A percentile compares a stretch with the other conserved stretches of the same genome.
Evolutionary conservation across 129 eudicot genomes (phyloP).

Genomic region (Artemisia annua): DNA sequence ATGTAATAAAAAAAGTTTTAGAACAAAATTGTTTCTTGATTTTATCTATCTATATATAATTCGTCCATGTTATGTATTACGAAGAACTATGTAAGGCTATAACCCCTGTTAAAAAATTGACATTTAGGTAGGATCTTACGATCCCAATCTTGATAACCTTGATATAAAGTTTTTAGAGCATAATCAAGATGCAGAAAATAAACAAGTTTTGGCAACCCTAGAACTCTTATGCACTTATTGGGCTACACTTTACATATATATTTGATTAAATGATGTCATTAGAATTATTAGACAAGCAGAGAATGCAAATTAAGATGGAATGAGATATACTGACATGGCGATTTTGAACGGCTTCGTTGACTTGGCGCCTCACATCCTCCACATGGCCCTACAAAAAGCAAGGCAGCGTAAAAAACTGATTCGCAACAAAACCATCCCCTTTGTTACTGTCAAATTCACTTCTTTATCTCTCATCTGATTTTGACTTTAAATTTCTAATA

Average conservation of each 20-base stretch:
- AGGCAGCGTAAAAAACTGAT: conserved; percentile 17
- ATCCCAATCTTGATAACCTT: no score
- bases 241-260: neutral
- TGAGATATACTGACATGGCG: conserved; percentile 15
- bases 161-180: no score
- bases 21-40: no score
- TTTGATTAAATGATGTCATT: neutral
- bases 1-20: neutral
- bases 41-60: neutral
- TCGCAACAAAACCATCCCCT: conserved; percentile 24
- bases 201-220: neutral
- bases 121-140: no score
- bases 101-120: no score
- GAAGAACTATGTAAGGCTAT: no score
- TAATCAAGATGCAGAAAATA: no score
- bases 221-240: neutral
- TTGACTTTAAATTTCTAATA: neutral
- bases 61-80: neutral
- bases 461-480: neutral
- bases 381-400: conserved; percentile 63
- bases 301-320: neutral
- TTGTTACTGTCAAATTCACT: neutral
- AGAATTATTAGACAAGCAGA: neutral
- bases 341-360: conserved; percentile 76
- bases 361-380: conserved; percentile 47